phyloP scores from a whole-genome alignment of 23 red algal species.

The Cyanidiococcus yangmingshanensis region DNA sequence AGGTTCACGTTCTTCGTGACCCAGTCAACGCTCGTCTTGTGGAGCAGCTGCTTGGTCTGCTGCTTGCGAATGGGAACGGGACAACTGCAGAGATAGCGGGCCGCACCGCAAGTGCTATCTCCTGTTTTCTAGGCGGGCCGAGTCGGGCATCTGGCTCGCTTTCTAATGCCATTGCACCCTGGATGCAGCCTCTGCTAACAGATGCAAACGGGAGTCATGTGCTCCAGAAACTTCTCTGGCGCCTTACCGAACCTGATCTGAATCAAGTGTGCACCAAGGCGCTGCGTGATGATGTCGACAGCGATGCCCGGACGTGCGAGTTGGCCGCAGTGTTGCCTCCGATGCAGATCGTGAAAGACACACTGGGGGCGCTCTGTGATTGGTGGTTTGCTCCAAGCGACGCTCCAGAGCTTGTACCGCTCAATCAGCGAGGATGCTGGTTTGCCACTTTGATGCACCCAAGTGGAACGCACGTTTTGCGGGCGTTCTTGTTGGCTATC shows the following conservation, averaged over 20 bases:
- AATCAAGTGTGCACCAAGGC: not conserved
- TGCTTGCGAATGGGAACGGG: not conserved
- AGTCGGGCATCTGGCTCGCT: not conserved
- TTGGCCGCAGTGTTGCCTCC: not conserved
- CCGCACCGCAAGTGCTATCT: not conserved
- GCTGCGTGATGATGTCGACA: not conserved
- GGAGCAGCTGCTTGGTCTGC: slow-evolving; percentile 3
- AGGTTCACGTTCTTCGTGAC: not conserved
- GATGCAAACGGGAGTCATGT: slow-evolving; percentile 10
- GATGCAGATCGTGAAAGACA: not conserved
- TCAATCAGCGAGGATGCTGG: not conserved
- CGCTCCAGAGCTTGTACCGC: not conserved
- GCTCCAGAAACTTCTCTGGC: slow-evolving; percentile 1
- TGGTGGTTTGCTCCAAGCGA: not conserved
- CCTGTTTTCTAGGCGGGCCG: not conserved
- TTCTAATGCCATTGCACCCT: not conserved
- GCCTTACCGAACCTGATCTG: not conserved
- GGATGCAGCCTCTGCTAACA: not conserved
- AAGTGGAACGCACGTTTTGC: not conserved
- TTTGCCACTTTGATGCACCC: not conserved
- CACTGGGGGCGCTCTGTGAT: not conserved
- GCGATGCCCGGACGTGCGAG: not conserved
- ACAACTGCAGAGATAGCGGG: not conserved
- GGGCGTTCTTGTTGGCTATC: not conserved
- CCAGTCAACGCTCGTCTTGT: not conserved